A percentile compares a stretch with the other conserved stretches of the same genome.
phyloP scores from a whole-genome alignment of 257 asterid genomes.

The Leonotis leonurus region DNA sequence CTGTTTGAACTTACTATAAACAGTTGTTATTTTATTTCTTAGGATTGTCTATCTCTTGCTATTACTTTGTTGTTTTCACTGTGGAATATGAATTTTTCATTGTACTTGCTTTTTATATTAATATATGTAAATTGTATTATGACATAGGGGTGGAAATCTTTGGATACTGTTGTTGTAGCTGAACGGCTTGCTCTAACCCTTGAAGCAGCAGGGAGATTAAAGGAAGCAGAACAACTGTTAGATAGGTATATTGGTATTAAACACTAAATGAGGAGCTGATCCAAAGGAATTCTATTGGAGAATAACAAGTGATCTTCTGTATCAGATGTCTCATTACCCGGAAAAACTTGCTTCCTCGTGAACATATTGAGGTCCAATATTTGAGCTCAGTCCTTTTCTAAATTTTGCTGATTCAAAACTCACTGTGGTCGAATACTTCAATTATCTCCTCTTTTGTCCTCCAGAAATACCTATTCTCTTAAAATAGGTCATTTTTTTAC shows the following conservation, averaged over 20 bases:
- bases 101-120: not conserved
- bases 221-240: slow-evolving; percentile 73
- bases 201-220: slow-evolving; percentile 52
- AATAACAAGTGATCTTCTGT: slow-evolving; percentile 24
- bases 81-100: not conserved
- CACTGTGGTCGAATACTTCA: not conserved
- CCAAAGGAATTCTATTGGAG: slow-evolving; percentile 10
- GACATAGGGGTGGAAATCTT: slow-evolving; percentile 73
- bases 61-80: not conserved
- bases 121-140: slow-evolving; percentile 4
- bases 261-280: slow-evolving; percentile 16
- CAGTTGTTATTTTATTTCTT: too few species aligned
- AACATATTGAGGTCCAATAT: slow-evolving; percentile 72
- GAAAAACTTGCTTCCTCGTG: slow-evolving; percentile 47
- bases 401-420: not conserved
- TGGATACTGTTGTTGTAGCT: slow-evolving; percentile 74
- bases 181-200: slow-evolving; percentile 80
- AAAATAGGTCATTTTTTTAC: not conserved
- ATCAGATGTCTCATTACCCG: slow-evolving; percentile 81
- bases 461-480: not conserved
- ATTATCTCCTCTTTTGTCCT: not conserved
- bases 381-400: slow-evolving; percentile 15
- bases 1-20: too few species aligned
- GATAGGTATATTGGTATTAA: slow-evolving; percentile 44
- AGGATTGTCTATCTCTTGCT: not conserved